Conservation (phyloP, 805 yeast genomes). For the Ogataea thermomethanolica region DNA sequence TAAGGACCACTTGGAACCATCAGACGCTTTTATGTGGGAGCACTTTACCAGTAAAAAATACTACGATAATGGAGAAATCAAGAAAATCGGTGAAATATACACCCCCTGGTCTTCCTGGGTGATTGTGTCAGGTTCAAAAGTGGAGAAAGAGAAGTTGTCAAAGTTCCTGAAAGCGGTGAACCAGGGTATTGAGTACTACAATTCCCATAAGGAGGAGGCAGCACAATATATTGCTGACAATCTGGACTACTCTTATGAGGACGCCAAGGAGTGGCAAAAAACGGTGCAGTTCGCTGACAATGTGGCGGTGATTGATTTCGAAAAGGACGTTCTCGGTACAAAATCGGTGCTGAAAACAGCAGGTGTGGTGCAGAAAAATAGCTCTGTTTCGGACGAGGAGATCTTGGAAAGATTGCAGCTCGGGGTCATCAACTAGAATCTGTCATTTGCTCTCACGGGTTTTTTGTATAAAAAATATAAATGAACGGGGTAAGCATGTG, state of each 20-base stretch:
- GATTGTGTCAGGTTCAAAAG: constrained; percentile 48
- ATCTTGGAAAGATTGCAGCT: constrained; percentile 13
- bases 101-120: constrained; percentile 99
- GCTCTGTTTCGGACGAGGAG: constrained; percentile 17
- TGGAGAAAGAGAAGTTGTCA: constrained; percentile 29
- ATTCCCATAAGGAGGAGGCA: constrained; percentile 58
- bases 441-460: not conserved
- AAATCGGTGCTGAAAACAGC: constrained; percentile 56
- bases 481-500: constrained; percentile 12
- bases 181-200: constrained; percentile 67
- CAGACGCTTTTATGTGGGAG: constrained; percentile 96
- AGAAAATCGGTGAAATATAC: constrained; percentile 79
- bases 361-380: constrained; percentile 43
- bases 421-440: constrained; percentile 11
- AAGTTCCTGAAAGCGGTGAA: constrained; percentile 53
- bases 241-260: constrained; percentile 72
- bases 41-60: constrained; percentile 84
- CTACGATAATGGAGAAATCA: constrained; percentile 76
- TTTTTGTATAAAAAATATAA: not conserved
- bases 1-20: constrained; percentile 39
- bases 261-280: constrained; percentile 77
- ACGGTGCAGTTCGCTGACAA: constrained; percentile 63
- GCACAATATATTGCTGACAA: constrained; percentile 58
- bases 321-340: constrained; percentile 52
- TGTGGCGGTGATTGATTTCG: constrained; percentile 47